Base-by-base conservation (phyloP, 1,139 yeast species). In the Geotrichum fermentans region DNA sequence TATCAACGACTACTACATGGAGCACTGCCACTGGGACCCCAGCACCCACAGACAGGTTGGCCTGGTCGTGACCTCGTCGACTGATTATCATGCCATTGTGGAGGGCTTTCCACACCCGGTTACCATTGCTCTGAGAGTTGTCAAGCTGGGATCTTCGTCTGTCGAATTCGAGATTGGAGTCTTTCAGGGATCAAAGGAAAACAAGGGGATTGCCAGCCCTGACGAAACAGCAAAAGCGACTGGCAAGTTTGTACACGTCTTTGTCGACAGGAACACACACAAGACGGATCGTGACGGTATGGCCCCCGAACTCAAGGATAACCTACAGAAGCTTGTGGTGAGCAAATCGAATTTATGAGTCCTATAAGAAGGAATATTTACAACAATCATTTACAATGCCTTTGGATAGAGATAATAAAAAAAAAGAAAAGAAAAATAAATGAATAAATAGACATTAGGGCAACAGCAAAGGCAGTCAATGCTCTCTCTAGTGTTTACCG, bases 161-260 rank as follows among this genome's bases (percentile, higher is more conserved):
- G 65, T 62, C n/a, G 63, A 61, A 45, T 60, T 59, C 36, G 67
- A 62, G 40, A 60, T 63, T 41, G 68, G 62, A 2, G 62, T 63
- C 8, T 64, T 63, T 52, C 66, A 62, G 45, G 47, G 47, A 11
- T n/a, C 41, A 13, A 38, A 43, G 11, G 41, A 30, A 13, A 32
- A 29, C n/a, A 14, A 33, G 2, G 45, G 45, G 2, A n/a, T 34
- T 4, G 45, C 26, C 21, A 22, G 18, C 11, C 29, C 35, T 3
- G 24, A 32, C 22, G 47, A 47, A 6, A 21, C 37, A 1, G 65
- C 65, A 8, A 61, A 61, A 29, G 66, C 67, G 5, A 51, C 60
- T 10, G 67, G 67, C 29, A 45, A 56, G 21, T 59, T 61, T 51
- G 61, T 61, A 2, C 67, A 61, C 51, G 67, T 63, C 8, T 64